Conservation (phyloP, 2,329 filamentous ascomycete species). For the Arthroderma uncinatum region DNA sequence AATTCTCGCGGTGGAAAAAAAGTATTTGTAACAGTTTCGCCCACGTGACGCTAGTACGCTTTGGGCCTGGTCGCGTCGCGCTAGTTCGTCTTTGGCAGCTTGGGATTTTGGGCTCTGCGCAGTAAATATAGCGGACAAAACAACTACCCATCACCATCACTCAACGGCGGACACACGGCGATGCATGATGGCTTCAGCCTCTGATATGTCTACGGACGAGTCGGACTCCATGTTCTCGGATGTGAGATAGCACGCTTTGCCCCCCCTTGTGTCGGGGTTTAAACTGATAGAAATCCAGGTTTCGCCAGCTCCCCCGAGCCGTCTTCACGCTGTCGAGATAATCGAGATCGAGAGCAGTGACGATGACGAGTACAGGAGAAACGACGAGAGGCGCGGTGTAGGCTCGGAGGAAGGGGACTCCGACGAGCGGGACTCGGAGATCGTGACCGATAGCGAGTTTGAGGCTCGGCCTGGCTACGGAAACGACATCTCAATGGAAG, state of each 20-base stretch:
- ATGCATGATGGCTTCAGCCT: neutral
- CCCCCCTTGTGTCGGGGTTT: conserved; percentile 8
- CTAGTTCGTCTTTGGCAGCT: conserved; percentile 5
- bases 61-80: conserved; percentile 21
- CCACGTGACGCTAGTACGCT: conserved; percentile 22
- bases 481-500: conserved; percentile 11
- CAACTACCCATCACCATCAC: neutral
- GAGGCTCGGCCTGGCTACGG: neutral
- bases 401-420: conserved; percentile 20
- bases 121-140: conserved; percentile 8
- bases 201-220: conserved; percentile 1
- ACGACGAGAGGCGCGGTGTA: conserved; percentile 19
- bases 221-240: conserved; percentile 7
- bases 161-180: neutral
- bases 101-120: neutral
- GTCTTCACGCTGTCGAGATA: conserved; percentile 24
- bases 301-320: conserved; percentile 10
- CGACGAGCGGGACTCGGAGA: conserved; percentile 17
- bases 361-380: neutral
- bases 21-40: conserved; percentile 6
- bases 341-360: conserved; percentile 31
- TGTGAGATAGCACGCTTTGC: conserved; percentile 12
- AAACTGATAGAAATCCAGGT: conserved; percentile 11
- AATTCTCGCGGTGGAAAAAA: conserved; percentile 8
- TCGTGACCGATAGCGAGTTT: neutral